Percentiles rank a stretch among this genome's conserved stretches.
phyloP scores from a whole-genome alignment of 2,329 filamentous ascomycete genomes.

The Pseudogymnoascus sp. region DNA sequence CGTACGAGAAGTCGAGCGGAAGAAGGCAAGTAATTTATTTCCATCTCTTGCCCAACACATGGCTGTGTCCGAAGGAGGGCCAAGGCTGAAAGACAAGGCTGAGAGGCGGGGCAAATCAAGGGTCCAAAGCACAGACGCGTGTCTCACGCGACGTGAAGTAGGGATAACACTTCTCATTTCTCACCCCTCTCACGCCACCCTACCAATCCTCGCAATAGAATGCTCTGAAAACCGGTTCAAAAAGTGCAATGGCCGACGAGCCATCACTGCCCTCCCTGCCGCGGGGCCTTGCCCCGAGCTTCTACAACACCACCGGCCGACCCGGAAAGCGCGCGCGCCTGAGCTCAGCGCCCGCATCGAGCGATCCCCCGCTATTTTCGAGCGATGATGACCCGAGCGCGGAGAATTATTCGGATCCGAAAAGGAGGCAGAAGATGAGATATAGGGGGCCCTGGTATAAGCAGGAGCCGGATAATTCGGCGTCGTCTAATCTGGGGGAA shows the following conservation, averaged over 20 bases:
- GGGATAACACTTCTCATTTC: constrained; percentile 9
- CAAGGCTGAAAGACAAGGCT: constrained; percentile 4
- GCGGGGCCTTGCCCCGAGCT: constrained; percentile 17
- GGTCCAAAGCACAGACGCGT: constrained; percentile 8
- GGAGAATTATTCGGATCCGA: constrained; percentile 54
- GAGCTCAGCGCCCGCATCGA: constrained; percentile 42
- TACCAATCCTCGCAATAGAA: not conserved
- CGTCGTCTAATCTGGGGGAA: constrained; percentile 11
- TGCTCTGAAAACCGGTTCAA: not conserved
- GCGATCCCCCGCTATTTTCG: constrained; percentile 65
- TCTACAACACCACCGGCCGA: constrained; percentile 13
- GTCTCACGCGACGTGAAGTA: constrained; percentile 10
- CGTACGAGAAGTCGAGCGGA: not conserved
- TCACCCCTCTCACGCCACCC: not conserved
- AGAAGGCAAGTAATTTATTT: not conserved
- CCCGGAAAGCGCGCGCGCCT: constrained; percentile 36
- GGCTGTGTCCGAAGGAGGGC: not conserved
- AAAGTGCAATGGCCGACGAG: constrained; percentile 31
- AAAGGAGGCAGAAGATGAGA: constrained; percentile 49
- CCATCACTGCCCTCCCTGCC: constrained; percentile 32
- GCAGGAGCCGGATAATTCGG: constrained; percentile 39
- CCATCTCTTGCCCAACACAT: not conserved
- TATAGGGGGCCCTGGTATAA: constrained; percentile 64
- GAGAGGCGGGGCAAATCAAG: not conserved
- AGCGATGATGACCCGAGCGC: constrained; percentile 63